Conservation (phyloP, 805 yeast species). For the Ogataea pini region DNA sequence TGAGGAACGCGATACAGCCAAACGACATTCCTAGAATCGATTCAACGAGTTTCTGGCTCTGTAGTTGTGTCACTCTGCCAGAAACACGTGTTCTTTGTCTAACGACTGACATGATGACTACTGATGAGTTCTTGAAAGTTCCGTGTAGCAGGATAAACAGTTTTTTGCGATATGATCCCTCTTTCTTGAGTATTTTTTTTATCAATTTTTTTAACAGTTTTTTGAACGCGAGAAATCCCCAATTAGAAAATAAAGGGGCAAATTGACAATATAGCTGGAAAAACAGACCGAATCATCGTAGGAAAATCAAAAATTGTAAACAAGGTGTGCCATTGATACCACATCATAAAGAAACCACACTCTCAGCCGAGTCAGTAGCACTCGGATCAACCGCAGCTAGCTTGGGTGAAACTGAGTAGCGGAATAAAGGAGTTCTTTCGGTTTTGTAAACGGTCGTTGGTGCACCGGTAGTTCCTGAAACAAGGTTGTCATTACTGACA, state of each 20-base stretch:
- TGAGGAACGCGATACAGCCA: slow-evolving; percentile 56
- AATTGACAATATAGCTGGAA: neutral
- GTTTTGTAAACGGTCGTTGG: neutral
- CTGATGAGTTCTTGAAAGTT: too few species aligned
- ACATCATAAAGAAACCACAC: slow-evolving; percentile 1
- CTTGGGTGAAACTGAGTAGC: neutral
- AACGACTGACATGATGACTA: slow-evolving; percentile 8
- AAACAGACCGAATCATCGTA: too few species aligned
- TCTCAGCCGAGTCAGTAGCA: neutral
- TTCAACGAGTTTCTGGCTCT: slow-evolving; percentile 47
- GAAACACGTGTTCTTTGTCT: slow-evolving; percentile 18
- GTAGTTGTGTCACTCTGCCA: slow-evolving; percentile 23
- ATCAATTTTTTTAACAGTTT: neutral
- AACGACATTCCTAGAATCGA: slow-evolving; percentile 52
- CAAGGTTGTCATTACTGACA: neutral
- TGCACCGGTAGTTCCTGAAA: neutral
- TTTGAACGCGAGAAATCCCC: neutral
- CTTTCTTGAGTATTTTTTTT: too few species aligned
- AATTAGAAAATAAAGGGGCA: neutral
- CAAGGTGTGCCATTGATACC: too few species aligned
- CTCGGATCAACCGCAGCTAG: neutral
- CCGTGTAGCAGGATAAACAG: too few species aligned
- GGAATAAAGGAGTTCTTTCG: neutral
- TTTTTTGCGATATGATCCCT: too few species aligned
- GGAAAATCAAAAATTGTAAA: too few species aligned